Conservation (phyloP, 2,329 filamentous ascomycete species). For the Pleurostoma richardsiae region DNA sequence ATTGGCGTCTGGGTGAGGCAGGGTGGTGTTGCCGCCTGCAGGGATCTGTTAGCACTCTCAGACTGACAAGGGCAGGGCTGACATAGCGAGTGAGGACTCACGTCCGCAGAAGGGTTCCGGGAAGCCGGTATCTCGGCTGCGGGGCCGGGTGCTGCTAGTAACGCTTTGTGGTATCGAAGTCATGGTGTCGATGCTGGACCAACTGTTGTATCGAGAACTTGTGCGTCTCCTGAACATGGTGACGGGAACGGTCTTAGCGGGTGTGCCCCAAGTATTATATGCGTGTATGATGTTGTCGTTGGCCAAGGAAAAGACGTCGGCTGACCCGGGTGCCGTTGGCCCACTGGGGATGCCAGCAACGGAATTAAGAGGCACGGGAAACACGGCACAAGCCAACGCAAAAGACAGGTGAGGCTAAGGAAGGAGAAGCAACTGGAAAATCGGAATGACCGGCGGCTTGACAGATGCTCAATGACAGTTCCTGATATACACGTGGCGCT, state of each 20-base stretch:
- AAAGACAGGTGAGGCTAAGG: too few relatives aligned
- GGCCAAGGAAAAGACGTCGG: too few relatives aligned
- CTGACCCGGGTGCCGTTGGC: too few relatives aligned
- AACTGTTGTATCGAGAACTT: constrained; percentile 6
- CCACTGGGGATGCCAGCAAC: too few relatives aligned
- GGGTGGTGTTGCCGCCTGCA: constrained; percentile 51
- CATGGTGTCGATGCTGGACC: constrained; percentile 10
- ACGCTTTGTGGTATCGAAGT: constrained; percentile 6
- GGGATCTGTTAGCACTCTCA: neutral
- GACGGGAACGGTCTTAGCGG: neutral
- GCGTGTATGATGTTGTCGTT: too few relatives aligned
- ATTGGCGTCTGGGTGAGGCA: constrained; percentile 58
- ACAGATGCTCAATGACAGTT: too few relatives aligned
- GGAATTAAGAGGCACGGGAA: too few relatives aligned
- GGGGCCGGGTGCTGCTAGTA: constrained; percentile 7
- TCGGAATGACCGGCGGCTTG: too few relatives aligned
- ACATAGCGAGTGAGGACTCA: constrained; percentile 19
- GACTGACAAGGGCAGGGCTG: neutral
- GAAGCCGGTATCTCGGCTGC: constrained; percentile 41
- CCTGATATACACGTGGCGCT: too few relatives aligned
- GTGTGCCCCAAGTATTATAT: too few relatives aligned
- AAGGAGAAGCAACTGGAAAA: too few relatives aligned
- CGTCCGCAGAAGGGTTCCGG: constrained; percentile 44
- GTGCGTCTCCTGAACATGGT: constrained; percentile 12
- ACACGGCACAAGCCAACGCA: too few relatives aligned